phyloP scores from a whole-genome alignment of 441 rosid genomes.

The Gossypium lobatum region DNA sequence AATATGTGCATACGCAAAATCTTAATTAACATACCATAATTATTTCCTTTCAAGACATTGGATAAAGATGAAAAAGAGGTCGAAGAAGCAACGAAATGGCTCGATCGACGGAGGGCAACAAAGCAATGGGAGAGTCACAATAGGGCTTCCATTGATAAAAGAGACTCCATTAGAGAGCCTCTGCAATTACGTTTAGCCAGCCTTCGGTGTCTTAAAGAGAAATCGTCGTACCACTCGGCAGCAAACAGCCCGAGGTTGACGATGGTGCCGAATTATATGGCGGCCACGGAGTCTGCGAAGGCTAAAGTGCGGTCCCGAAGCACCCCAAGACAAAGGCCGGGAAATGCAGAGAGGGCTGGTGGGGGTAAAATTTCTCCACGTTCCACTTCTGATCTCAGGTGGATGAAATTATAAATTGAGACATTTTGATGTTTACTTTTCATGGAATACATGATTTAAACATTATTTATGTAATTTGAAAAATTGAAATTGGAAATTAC shows the following conservation, averaged over 20 bases:
- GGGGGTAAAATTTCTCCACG: constrained; percentile 49
- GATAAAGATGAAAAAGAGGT: constrained; percentile 29
- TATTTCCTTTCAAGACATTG: too few species aligned
- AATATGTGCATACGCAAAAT: too few species aligned
- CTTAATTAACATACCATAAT: too few species aligned
- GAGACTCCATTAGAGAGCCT: constrained; percentile 18
- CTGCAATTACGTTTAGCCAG: constrained; percentile 31
- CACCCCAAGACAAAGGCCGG: constrained; percentile 34
- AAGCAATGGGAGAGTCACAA: constrained; percentile 36
- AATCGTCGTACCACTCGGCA: constrained; percentile 12
- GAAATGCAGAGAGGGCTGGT: constrained; percentile 14
- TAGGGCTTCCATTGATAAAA: constrained; percentile 8
- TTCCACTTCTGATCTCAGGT: constrained; percentile 37
- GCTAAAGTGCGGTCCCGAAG: constrained; percentile 46
- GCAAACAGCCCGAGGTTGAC: constrained; percentile 21
- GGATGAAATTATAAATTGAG: constrained; percentile 28
- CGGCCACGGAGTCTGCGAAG: constrained; percentile 41
- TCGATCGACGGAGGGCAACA: constrained; percentile 52
- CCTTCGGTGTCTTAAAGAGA: constrained; percentile 18
- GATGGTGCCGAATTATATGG: constrained; percentile 46
- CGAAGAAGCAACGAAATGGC: constrained; percentile 44
- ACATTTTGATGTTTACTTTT: not conserved
- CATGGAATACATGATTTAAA: not conserved
- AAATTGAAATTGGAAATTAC: not conserved
- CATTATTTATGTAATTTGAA: not conserved